Conservation (phyloP, 768 basidiomycete species). For the Terana coerulea region DNA sequence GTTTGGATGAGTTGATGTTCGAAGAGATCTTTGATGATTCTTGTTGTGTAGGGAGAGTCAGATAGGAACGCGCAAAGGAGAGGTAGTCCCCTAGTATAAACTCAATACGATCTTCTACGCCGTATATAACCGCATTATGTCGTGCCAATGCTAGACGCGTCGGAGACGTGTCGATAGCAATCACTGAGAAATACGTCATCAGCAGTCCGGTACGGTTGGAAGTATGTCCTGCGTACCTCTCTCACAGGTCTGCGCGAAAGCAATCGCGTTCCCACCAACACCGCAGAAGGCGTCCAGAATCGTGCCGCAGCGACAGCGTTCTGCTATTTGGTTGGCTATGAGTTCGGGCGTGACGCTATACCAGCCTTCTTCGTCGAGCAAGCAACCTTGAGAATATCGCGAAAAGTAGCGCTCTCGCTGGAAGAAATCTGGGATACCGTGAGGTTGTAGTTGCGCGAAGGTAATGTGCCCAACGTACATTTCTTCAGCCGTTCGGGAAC, state of each 20-base stretch:
- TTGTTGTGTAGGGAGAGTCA: constrained; percentile 19
- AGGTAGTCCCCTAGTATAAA: constrained; percentile 88
- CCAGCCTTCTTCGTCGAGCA: constrained; percentile 97
- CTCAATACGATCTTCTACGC: constrained; percentile 92
- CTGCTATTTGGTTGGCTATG: constrained; percentile 91
- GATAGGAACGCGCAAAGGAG: constrained; percentile 61
- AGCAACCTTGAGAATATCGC: constrained; percentile 72
- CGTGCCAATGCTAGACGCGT: constrained; percentile 84
- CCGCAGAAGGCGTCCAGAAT: constrained; percentile 96
- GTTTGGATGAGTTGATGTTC: constrained; percentile 6
- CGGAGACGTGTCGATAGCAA: constrained; percentile 87
- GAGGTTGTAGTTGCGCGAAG: neutral
- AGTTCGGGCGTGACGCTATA: constrained; percentile 93
- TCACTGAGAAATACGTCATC: constrained; percentile 50
- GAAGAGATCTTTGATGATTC: constrained; percentile 13
- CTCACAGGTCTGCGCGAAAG: constrained; percentile 95
- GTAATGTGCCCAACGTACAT: constrained; percentile 47
- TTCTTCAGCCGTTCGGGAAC: constrained; percentile 80
- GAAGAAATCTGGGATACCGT: constrained; percentile 53
- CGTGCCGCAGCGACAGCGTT: constrained; percentile 81
- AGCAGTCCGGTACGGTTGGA: neutral
- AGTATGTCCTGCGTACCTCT: constrained; percentile 54
- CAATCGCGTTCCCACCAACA: constrained; percentile 96
- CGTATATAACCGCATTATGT: constrained; percentile 92
- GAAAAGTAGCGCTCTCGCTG: constrained; percentile 85